Conservation (phyloP, 345 rosid species). For the Passiflora organensis region DNA sequence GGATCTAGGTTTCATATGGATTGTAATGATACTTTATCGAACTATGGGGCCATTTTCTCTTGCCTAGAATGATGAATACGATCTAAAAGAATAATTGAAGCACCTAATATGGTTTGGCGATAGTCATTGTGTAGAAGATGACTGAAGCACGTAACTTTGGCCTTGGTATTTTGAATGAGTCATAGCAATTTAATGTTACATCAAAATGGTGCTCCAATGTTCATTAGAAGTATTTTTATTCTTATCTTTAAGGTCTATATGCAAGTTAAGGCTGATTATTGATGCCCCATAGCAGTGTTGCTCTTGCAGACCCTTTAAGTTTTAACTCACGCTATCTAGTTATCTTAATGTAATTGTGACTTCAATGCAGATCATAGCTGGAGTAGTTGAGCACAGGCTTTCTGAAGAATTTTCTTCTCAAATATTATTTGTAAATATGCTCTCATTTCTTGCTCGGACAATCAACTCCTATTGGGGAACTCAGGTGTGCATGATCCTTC, state of each 20-base stretch:
- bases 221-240: too few species aligned
- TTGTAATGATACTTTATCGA: not conserved
- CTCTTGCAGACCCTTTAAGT: too few species aligned
- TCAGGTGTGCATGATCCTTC: slow-evolving; percentile 47
- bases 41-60: not conserved
- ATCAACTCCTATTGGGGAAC: slow-evolving; percentile 93
- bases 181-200: too few species aligned
- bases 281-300: too few species aligned
- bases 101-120: not conserved
- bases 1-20: too few species aligned
- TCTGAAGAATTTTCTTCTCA: slow-evolving; percentile 75
- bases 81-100: not conserved
- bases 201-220: too few species aligned
- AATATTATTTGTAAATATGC: slow-evolving; percentile 66
- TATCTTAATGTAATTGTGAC: too few species aligned
- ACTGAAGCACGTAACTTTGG: not conserved
- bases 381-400: slow-evolving; percentile 80
- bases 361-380: slow-evolving; percentile 73
- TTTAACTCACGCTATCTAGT: too few species aligned
- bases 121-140: not conserved
- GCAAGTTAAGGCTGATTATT: too few species aligned
- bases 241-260: too few species aligned
- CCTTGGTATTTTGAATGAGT: too few species aligned
- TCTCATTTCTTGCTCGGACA: slow-evolving; percentile 76
- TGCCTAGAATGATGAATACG: not conserved